A percentile compares a stretch with the other conserved stretches of the same genome.
Evolutionary conservation across 2,329 filamentous ascomycete genomes (phyloP).

Genomic region (Trichothecium sympodiale): DNA sequence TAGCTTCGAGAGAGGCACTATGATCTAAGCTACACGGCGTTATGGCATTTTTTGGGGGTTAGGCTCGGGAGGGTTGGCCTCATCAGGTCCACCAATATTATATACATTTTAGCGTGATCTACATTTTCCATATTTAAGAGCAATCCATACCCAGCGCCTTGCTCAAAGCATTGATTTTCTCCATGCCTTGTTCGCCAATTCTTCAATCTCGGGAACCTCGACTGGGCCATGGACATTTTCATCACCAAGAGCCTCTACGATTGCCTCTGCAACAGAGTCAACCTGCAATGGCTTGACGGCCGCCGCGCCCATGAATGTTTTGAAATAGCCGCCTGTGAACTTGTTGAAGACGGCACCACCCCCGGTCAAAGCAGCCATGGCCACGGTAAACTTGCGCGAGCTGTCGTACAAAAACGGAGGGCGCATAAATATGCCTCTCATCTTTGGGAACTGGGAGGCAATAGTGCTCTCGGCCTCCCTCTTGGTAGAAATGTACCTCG

Average conservation of each 20-base stretch:
- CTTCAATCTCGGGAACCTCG: slow-evolving; percentile 70
- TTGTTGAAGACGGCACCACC: slow-evolving; percentile 68
- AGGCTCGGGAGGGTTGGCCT: slow-evolving; percentile 1
- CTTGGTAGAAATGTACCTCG: slow-evolving; percentile 83
- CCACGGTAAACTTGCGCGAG: slow-evolving; percentile 70
- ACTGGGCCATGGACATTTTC: slow-evolving; percentile 62
- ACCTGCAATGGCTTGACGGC: slow-evolving; percentile 80
- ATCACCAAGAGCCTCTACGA: slow-evolving; percentile 77
- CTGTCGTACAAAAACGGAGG: slow-evolving; percentile 84
- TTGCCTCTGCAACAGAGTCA: slow-evolving; percentile 77
- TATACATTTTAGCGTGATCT: slow-evolving; percentile 21
- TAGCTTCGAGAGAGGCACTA: slow-evolving; percentile 93
- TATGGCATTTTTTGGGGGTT: slow-evolving; percentile 3
- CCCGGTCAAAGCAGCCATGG: slow-evolving; percentile 68
- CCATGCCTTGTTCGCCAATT: slow-evolving; percentile 73
- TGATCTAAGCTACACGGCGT: slow-evolving; percentile 52
- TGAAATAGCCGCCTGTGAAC: slow-evolving; percentile 64
- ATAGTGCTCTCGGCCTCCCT: slow-evolving; percentile 78
- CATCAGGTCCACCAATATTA: slow-evolving; percentile 1
- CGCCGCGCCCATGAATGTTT: slow-evolving; percentile 67
- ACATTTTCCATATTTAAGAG: slow-evolving; percentile 2
- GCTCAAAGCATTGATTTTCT: slow-evolving; percentile 75
- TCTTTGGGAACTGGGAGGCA: slow-evolving; percentile 55
- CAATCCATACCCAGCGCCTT: slow-evolving; percentile 1
- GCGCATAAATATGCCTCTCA: slow-evolving; percentile 74